These are phyloP conservation scores for Scheffersomyces titani DNA, from an alignment of 1,139 yeast genomes.

Conservation along the genomic window DNA sequence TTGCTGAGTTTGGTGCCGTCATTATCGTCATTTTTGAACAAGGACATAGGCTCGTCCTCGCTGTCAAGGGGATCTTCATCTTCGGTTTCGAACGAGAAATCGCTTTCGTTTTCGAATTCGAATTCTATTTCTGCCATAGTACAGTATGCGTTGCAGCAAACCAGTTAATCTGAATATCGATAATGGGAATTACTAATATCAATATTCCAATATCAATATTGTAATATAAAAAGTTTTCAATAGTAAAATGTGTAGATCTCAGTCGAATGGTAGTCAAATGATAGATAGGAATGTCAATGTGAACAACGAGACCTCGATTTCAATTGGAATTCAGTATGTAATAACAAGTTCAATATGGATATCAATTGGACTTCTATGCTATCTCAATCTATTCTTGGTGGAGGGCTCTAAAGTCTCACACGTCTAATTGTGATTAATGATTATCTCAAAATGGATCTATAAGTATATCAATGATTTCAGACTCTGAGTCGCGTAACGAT, in stretches of 20 bases:
- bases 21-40: neutral
- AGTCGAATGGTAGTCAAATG: neutral
- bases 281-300: neutral
- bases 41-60: neutral
- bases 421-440: neutral
- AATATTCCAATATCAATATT: no score
- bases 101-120: neutral
- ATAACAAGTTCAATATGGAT: neutral
- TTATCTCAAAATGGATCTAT: neutral
- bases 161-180: neutral
- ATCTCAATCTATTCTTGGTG: no score
- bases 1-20: constrained; percentile 2
- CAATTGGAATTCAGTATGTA: neutral
- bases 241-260: neutral
- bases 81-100: neutral
- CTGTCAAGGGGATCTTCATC: constrained; percentile 1
- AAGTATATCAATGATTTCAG: neutral
- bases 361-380: neutral
- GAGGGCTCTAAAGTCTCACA: neutral
- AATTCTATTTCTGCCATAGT: neutral
- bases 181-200: no score
- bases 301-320: neutral
- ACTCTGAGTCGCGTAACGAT: neutral
- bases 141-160: neutral
- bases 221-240: no score